Base-by-base conservation (phyloP, 1,139 yeast genomes). In the Scheffersomyces parashehatae region DNA sequence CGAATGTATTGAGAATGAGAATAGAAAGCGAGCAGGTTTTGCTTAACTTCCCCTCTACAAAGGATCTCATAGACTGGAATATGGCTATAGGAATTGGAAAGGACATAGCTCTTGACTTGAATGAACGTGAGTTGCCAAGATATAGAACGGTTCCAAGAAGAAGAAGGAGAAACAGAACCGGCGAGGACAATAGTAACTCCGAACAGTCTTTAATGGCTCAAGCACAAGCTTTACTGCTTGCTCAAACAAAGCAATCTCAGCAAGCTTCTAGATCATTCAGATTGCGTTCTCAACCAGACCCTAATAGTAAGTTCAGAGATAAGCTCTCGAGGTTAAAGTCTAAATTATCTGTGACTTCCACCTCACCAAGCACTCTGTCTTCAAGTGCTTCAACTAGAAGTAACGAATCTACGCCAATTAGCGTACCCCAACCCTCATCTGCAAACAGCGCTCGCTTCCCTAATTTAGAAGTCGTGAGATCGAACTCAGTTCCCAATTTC, bases 131-230 rank as follows among this genome's bases (percentile, higher is more conserved):
- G 39, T 59, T 81, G 59, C 93, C 95, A 3, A 70, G 71, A 28
- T 85, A 85, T 59, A 70, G 90, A 56, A 83, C 88, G 0, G 89
- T 86, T 8, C 95, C 95, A 3, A 68, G 91, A 53, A 70, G 91
- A 53, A 70, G 90, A 58, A 60, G 82, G 36, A 62, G 56, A 79
- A 43, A 54, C 13, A 31, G 35, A 31, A 31, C 9, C 13, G 34
- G 34, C 24, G 36, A 38, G 12, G 36, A 28, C 15, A 29, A 24
- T 16, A 11, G 28, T 32, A 31, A 14, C 13, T 13, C 26, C 24
- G 24, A 38, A 8, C 26, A 20, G 7, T 20, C 26, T 5, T 20
- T 20, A 8, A 8, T 20, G 26, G 14, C 29, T 26, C 36, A 38
- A 14, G 15, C 13, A 20, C 14, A 34, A n/a, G 24, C 30, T 13